Percentiles rank a stretch among this genome's conserved stretches.
Conservation (phyloP, 192 early-diverging fungal genomes). For the Linnemannia zychae region DNA sequence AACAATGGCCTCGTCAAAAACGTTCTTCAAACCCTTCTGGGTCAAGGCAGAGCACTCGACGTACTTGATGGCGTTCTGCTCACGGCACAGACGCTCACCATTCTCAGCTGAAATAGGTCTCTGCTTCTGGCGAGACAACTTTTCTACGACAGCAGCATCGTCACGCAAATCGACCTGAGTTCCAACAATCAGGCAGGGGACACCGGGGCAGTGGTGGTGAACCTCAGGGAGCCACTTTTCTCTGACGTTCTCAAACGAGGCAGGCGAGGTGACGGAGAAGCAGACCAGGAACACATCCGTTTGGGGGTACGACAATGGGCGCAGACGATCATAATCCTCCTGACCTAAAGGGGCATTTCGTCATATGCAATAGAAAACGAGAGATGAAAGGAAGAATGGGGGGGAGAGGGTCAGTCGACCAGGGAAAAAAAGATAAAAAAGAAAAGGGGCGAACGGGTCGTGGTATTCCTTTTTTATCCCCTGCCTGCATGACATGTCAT, state of each 20-base stretch:
- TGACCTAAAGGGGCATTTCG: slow-evolving; percentile 70
- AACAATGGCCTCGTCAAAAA: slow-evolving; percentile 97
- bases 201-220: slow-evolving; percentile 95
- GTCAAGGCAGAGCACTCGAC: slow-evolving; percentile 94
- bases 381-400: not conserved
- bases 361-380: not conserved
- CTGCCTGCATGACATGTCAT: slow-evolving; percentile 1
- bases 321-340: slow-evolving; percentile 95
- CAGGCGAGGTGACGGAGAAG: slow-evolving; percentile 92
- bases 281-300: slow-evolving; percentile 97
- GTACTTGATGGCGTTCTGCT: slow-evolving; percentile 92
- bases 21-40: slow-evolving; percentile 95
- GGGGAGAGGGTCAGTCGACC: slow-evolving; percentile 2
- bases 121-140: slow-evolving; percentile 85
- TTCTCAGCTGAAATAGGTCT: slow-evolving; percentile 83
- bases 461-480: not conserved
- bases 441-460: not conserved
- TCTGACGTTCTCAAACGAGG: slow-evolving; percentile 95
- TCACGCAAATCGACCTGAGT: slow-evolving; percentile 92
- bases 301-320: slow-evolving; percentile 94
- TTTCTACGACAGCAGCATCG: slow-evolving; percentile 82
- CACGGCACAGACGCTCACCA: slow-evolving; percentile 86
- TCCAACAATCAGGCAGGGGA: slow-evolving; percentile 95
- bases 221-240: slow-evolving; percentile 99
- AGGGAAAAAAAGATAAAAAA: not conserved